Evolutionary conservation across 106 monocot species (phyloP), one percentile per base, ranked within the genome.

Genomic region (Amphibolis antarctica): DNA sequence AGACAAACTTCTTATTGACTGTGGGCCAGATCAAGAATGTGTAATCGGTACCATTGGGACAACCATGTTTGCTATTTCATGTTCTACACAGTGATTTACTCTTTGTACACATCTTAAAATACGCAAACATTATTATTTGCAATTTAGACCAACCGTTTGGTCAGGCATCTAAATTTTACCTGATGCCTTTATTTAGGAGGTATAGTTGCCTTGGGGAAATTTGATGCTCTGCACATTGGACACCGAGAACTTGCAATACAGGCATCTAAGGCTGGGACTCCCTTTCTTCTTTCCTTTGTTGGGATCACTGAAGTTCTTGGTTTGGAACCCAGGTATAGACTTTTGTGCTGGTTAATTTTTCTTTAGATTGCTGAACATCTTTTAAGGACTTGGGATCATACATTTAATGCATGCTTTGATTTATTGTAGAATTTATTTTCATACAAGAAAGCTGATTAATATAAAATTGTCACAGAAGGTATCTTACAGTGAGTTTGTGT

Each of bases 191-290:
- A 57, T 70, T 30, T 75, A 98, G 96, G 86, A 65, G 96, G 90
- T 50, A 83, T 98, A 70, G 96, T 98, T 76, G 96, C 96, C 53
- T 68, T 98, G 63, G 96, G 96, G 28, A 98, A 98, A 71, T 98
- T 98, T 75, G 96, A 98, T 70, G 89, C 96, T 23, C 78, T 98
- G 69, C 96, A 98, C 54, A 74, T 86, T 67, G 96, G 96, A 19
- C 96, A 98, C 55, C 77, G 96, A 12, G 77, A 98, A 75, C 82
- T 98, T 69, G 90, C 79, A 28, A 90, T 90, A 69, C 78, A 98
- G 51, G 90, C 90, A 65, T 80, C 96, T 44, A 84, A 80, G 59
- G 76, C 76, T 9, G 96, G 96, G 42, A 69, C 57, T 80, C 96
- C 96, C 59, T 90, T 90, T 77, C 84, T 98, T 13, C 84, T 98